Evolutionary conservation across 2,329 filamentous ascomycete genomes (phyloP).

Genomic region (Cladosporium sphaerospermum): DNA sequence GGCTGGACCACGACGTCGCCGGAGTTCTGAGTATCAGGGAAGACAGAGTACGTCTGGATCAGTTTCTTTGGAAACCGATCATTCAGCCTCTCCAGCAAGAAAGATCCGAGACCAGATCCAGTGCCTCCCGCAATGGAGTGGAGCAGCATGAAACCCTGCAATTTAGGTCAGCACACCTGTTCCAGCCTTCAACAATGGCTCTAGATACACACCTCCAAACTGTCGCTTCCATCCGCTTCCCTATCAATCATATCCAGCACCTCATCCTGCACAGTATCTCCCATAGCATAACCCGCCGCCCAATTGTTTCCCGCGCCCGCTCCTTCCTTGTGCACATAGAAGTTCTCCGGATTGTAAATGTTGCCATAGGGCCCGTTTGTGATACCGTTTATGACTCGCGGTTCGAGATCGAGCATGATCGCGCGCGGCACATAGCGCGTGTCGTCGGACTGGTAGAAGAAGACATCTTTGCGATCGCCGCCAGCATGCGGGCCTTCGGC

Average conservation of each 20-base stretch:
- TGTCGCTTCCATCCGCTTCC: conserved; percentile 96
- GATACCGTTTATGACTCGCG: conserved; percentile 85
- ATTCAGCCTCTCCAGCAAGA: conserved; percentile 89
- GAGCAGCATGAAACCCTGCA: conserved; percentile 84
- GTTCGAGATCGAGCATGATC: conserved; percentile 91
- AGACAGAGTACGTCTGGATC: conserved; percentile 98
- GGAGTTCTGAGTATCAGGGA: conserved; percentile 82
- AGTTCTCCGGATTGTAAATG: conserved; percentile 99
- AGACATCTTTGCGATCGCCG: conserved; percentile 96
- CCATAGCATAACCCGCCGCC: conserved; percentile 92
- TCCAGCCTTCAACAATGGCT: conserved; percentile 7
- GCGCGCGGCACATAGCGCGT: conserved; percentile 96
- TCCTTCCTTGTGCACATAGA: conserved; percentile 91
- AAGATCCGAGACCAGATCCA: conserved; percentile 91
- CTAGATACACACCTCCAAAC: conserved; percentile 61
- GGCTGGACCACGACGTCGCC: conserved; percentile 94
- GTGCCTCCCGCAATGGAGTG: conserved; percentile 97
- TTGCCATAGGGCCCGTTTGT: conserved; percentile 93
- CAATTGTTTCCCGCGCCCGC: conserved; percentile 96
- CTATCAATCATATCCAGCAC: conserved; percentile 99
- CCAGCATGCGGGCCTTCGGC: conserved; percentile 60
- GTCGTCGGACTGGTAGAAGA: conserved; percentile 98
- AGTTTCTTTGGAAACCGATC: conserved; percentile 98
- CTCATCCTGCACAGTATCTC: conserved; percentile 87
- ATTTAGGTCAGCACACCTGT: conserved; percentile 33